These are phyloP conservation scores for Ceratobasidium sp. DNA, from an alignment of 1,284 basidiomycete genomes.

Conservation along the genomic window DNA sequence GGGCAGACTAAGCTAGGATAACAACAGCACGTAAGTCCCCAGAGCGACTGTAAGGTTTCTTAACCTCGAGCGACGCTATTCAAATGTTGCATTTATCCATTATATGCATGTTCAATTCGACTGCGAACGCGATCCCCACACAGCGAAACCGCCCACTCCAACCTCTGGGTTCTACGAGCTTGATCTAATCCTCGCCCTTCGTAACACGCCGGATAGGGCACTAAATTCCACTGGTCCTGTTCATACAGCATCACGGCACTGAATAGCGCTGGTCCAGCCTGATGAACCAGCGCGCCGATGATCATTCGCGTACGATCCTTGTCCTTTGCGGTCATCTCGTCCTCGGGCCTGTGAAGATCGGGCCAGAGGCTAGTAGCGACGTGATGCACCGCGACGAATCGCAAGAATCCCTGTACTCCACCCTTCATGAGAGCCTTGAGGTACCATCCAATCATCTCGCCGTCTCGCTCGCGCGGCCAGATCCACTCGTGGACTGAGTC, in stretches of 20 bases:
- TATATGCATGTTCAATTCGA: slow-evolving; percentile 19
- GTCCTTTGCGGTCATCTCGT: slow-evolving; percentile 15
- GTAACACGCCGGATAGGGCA: slow-evolving; percentile 27
- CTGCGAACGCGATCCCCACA: slow-evolving; percentile 34
- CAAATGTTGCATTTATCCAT: background rate
- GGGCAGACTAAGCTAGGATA: too few relatives aligned
- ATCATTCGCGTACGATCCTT: slow-evolving; percentile 27
- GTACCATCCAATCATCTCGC: slow-evolving; percentile 65
- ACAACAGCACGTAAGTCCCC: too few relatives aligned
- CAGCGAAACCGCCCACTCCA: slow-evolving; percentile 30
- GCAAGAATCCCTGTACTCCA: slow-evolving; percentile 64
- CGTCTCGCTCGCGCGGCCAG: slow-evolving; percentile 72
- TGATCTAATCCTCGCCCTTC: slow-evolving; percentile 20
- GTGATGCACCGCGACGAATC: slow-evolving; percentile 79
- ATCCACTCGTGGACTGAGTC: slow-evolving; percentile 66
- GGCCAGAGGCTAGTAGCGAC: slow-evolving; percentile 78
- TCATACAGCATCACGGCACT: slow-evolving; percentile 28
- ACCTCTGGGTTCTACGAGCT: background rate
- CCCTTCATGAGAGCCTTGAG: slow-evolving; percentile 49
- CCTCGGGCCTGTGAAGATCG: slow-evolving; percentile 53
- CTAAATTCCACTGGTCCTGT: background rate
- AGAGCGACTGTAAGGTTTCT: too few relatives aligned
- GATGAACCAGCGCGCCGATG: slow-evolving; percentile 33
- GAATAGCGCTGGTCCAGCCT: slow-evolving; percentile 31
- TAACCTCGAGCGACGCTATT: too few relatives aligned